Evolutionary conservation across 192 early-diverging fungal genomes (phyloP), one percentile per base, ranked within the genome.

Genomic region (Coemansia sp.): DNA sequence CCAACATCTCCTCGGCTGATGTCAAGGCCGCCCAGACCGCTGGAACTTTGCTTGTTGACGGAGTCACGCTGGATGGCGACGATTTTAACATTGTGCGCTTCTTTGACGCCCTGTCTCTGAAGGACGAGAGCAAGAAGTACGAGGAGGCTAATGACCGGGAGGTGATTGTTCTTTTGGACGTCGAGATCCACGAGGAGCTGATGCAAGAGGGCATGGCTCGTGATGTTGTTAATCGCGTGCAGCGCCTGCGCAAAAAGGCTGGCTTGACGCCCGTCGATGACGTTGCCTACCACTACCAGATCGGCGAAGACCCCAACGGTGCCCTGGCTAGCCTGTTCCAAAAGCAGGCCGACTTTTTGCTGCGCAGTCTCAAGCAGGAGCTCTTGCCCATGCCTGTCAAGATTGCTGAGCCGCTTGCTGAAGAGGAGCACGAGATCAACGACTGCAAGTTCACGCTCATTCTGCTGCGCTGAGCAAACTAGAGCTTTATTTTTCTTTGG

Each of bases 221-320:
- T 50, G 97, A 99, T 84, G 73, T 99, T 58, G 89, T 98, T 62
- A 99, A 99, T 88, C 89, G 97, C 68, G 91, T 96, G 13, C 97
- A 99, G 85, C 86, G 93, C 61, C 73, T 95, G 65, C 88, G 97
- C 70, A 99, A 99, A 85, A 95, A 99, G 92, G 94, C 92, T 7
- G 87, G 86, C 18, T 83, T 99, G 66, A 86, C 88, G 69, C 88
- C 94, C 0, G 93, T 90, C 23, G 97, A 99, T 77, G 87, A 92
- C 42, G 88, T 99, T 58, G 64, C 77, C 38, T 94, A 93, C 86
- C 92, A 90, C 79, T 91, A 88, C 74, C 77, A 90, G 65, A 84
- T 96, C 59, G 85, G 76, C 3, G 82, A 86, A 61, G 94, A 97
- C 76, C 62, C 85, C 52, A 77, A 86, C 62, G 82, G 86, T 63